A percentile compares a stretch with the other conserved stretches of the same genome.
Conservation (phyloP, 257 asterid genomes). For the Solanum piurae region DNA sequence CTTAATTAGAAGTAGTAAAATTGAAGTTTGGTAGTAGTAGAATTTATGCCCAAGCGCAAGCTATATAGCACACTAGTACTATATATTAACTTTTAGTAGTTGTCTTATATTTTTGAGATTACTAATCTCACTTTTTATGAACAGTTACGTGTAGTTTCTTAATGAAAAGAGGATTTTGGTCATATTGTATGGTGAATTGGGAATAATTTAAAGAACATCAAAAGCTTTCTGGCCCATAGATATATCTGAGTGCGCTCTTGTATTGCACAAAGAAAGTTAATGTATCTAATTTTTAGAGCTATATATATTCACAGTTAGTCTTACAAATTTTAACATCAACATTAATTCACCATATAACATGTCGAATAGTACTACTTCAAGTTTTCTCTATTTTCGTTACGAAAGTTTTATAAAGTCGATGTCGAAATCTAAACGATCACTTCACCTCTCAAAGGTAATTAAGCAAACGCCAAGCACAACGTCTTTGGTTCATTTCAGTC, state of each 20-base stretch:
- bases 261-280: neutral
- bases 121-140: neutral
- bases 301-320: neutral
- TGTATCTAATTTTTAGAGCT: neutral
- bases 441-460: neutral
- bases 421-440: neutral
- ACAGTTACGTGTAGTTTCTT: neutral
- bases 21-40: neutral
- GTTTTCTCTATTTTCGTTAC: slow-evolving; percentile 9
- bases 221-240: neutral
- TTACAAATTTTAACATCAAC: neutral
- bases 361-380: neutral
- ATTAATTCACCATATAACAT: neutral
- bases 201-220: neutral
- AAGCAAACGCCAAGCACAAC: neutral
- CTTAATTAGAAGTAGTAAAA: neutral
- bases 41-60: neutral
- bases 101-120: neutral
- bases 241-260: neutral
- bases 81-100: neutral
- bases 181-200: neutral
- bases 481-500: neutral
- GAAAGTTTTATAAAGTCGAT: slow-evolving; percentile 1
- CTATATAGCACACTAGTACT: neutral
- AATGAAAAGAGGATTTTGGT: neutral